Evolutionary conservation across 371 early-diverging fungal genomes (phyloP).

Genomic region (Apophysomyces sp.): DNA sequence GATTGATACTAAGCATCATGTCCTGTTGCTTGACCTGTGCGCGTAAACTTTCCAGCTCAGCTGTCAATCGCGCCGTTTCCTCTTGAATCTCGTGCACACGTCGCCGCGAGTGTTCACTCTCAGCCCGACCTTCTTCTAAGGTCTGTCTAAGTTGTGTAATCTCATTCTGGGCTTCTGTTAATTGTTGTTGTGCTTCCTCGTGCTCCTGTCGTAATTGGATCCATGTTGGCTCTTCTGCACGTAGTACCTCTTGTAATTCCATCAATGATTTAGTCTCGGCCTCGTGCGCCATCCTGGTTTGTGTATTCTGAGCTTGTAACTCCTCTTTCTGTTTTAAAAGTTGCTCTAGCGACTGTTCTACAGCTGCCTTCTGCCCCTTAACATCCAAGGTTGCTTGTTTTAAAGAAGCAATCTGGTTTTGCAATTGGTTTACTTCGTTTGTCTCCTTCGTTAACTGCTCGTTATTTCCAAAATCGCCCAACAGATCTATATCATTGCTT

Average conservation of each 20-base stretch:
- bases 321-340: conserved; percentile 26
- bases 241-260: conserved; percentile 17
- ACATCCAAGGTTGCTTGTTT: conserved; percentile 22
- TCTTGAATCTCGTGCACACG: conserved; percentile 39
- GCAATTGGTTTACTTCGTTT: conserved; percentile 38
- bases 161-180: conserved; percentile 12
- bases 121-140: conserved; percentile 27
- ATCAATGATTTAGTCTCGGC: conserved; percentile 9
- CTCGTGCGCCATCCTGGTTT: conserved; percentile 30
- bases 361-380: conserved; percentile 18
- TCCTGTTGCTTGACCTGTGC: conserved; percentile 40
- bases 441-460: conserved; percentile 33
- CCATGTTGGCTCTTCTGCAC: conserved; percentile 28
- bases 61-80: conserved; percentile 25
- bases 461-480: conserved; percentile 47
- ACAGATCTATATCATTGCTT: conserved; percentile 30
- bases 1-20: conserved; percentile 50
- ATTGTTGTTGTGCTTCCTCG: conserved; percentile 26
- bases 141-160: conserved; percentile 19
- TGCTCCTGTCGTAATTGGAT: conserved; percentile 20
- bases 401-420: conserved; percentile 34
- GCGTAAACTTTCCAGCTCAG: conserved; percentile 27
- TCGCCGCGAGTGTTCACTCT: conserved; percentile 36
- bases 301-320: conserved; percentile 21
- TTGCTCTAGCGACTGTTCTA: conserved; percentile 17